Evolutionary conservation across 495 filamentous ascomycete species (phyloP), one percentile per base, ranked within the genome.

Genomic region (Tuber umbilicatum): DNA sequence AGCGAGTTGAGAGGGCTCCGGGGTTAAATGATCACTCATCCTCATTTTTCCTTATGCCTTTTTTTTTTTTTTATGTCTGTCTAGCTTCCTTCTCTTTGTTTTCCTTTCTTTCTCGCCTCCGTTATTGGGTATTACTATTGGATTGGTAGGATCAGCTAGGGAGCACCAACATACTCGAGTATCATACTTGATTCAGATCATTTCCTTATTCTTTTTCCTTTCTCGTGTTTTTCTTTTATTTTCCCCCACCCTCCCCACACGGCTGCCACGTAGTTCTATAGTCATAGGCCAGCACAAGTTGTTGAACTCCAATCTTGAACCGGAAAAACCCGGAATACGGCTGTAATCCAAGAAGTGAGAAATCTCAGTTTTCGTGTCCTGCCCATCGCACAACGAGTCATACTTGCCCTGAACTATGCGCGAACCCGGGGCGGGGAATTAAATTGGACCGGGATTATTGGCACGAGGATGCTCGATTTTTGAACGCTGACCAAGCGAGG

Each of bases 1-100:
- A 68, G 35, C 5, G 77, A 73, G 27, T 71, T 67, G 55, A 64
- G 55, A 16, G 55, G 55, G 14, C 55, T 64, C 16, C 55, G 55
- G 12, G 55, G 55, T 3, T 64, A 64, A 64, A 19, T 14, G 12
- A 64, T 64, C 31, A 64, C 14, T 27, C 27, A 35, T 19, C 10
- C 27, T 35, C 16, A 35, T 14, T 31, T 64, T 35, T 31, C 55
- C 12, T 64, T 64, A 5, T 16, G 1, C 4, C 55, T 16, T 35
- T 31, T 64, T 64, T 64, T 50, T n/a, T n/a, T 23, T 23, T 50
- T 7, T 6, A 35, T 5, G 27, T 64, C 27, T 17, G 27, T 64
- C 12, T 19, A 7, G 55, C 17, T 35, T 27, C 55, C 14, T 64
- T 35, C 31, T 6, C 45, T 14, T 17, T 35, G 55, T 64, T 16